Base-by-base conservation (phyloP, 495 filamentous ascomycete genomes). In the Podospora australis region DNA sequence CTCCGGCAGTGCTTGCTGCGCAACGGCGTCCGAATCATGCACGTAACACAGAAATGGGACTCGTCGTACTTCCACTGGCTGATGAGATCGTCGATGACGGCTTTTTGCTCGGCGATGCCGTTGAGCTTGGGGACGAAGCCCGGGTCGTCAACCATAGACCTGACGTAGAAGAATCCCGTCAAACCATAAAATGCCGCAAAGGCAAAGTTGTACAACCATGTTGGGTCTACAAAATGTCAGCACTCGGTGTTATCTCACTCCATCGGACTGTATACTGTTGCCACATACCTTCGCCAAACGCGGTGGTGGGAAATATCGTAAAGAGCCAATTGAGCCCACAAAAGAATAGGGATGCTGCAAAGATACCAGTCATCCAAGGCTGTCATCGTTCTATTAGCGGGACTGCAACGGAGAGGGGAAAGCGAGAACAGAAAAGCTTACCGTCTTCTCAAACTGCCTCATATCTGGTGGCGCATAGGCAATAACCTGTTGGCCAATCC, bases 1-100 rank as follows among this genome's bases (percentile, higher is more conserved):
- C 83, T 77, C 58, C 82, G 83, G 70, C 92, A 98, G 68, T 98
- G 92, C 74, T 95, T 97, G 72, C 89, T 95, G 40, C 92, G 78
- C 44, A 97, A 67, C 5, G 92, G 94, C 62, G 81, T 89, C 44
- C 92, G 77, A 44, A 92, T 82, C 90, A 97, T 95, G 69, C 92
- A 98, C 25, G 77, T 75, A 23, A 92, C 82, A 62, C 92, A 98
- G 60, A 96, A 98, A 59, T 96, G 89, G 32, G 83, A 75, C 52
- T 94, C 89, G 68, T 98, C 90, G 64, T 91, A 97, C 61, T 88
- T 91, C 82, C 87, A 90, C 52, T 81, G 58, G 45, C 77, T 73
- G 48, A 97, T 71, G 3, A 98, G 78, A 46, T 95, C 86, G 38
- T 90, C 83, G 53, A 97, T 90, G 46, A 85, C 79, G 20, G 81